Conservation (phyloP, 208 protist species). For the Acanthamoeba royreba region DNA sequence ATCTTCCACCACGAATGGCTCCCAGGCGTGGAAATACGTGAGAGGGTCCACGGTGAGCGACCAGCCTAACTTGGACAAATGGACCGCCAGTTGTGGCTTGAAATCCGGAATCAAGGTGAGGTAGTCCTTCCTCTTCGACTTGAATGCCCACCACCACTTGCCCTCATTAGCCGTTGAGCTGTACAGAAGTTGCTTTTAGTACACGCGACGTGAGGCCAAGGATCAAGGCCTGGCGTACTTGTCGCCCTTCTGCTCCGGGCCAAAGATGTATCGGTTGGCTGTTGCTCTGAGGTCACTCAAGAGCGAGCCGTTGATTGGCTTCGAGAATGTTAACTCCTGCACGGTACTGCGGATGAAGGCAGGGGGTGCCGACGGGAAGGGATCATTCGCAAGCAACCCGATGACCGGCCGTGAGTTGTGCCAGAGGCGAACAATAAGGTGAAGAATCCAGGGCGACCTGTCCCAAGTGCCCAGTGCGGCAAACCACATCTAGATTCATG, state of each 20-base stretch:
- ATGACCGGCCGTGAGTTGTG: conserved; percentile 46
- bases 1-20: too few relatives aligned
- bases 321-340: conserved; percentile 42
- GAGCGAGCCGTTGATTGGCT: conserved; percentile 1
- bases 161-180: background rate
- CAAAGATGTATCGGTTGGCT: background rate
- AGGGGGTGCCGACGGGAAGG: conserved; percentile 47
- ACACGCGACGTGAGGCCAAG: background rate
- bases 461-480: background rate
- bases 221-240: background rate
- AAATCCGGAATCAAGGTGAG: background rate
- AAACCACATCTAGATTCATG: conserved; percentile 58
- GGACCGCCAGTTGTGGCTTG: background rate
- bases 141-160: background rate
- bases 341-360: background rate
- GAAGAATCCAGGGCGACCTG: conserved; percentile 38
- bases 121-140: background rate
- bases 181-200: background rate
- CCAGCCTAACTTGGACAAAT: background rate
- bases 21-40: background rate
- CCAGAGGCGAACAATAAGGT: conserved; percentile 44
- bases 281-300: background rate
- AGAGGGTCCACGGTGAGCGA: background rate
- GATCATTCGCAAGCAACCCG: conserved; percentile 38
- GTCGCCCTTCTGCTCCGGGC: background rate